These are phyloP conservation scores for Globisporangium emineosum DNA, from an alignment of 352 stramenopile species.

Conservation along the genomic window DNA sequence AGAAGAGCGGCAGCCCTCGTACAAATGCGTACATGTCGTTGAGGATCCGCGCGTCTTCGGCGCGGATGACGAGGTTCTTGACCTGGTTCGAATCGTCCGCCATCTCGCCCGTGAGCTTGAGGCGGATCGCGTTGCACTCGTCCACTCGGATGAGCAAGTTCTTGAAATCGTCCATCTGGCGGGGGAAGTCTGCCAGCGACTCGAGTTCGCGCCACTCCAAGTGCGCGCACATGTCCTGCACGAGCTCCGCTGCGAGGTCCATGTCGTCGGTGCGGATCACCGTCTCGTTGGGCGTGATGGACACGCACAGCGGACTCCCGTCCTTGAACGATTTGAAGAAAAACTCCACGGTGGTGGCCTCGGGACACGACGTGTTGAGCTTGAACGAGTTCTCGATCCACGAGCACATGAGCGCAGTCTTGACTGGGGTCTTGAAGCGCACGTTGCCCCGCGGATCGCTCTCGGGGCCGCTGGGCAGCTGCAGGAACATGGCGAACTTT, in stretches of 20 bases:
- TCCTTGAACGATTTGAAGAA: conserved; percentile 66
- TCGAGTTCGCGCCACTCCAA: conserved; percentile 87
- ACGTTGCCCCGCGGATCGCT: conserved; percentile 46
- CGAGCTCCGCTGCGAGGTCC: conserved; percentile 78
- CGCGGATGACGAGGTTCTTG: conserved; percentile 89
- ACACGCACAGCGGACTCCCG: conserved; percentile 43
- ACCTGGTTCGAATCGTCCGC: conserved; percentile 90
- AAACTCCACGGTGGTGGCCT: conserved; percentile 40
- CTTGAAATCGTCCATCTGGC: conserved; percentile 85
- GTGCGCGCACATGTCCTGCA: conserved; percentile 85
- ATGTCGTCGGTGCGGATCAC: conserved; percentile 82
- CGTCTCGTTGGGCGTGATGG: conserved; percentile 50
- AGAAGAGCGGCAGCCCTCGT: background rate
- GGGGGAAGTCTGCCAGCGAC: conserved; percentile 81
- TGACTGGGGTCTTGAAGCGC: conserved; percentile 68
- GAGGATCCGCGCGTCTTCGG: conserved; percentile 91
- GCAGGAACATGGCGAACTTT: conserved; percentile 85
- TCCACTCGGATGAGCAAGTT: conserved; percentile 72
- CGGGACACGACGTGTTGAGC: conserved; percentile 34
- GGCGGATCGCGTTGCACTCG: conserved; percentile 85
- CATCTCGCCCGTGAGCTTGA: conserved; percentile 92
- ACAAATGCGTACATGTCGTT: conserved; percentile 82
- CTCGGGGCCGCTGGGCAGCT: conserved; percentile 32
- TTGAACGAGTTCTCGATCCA: conserved; percentile 74
- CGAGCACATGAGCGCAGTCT: conserved; percentile 64